Evolutionary conservation across 805 yeast species (phyloP), one percentile per base, ranked within the genome.

Genomic region (Priceomyces medius): DNA sequence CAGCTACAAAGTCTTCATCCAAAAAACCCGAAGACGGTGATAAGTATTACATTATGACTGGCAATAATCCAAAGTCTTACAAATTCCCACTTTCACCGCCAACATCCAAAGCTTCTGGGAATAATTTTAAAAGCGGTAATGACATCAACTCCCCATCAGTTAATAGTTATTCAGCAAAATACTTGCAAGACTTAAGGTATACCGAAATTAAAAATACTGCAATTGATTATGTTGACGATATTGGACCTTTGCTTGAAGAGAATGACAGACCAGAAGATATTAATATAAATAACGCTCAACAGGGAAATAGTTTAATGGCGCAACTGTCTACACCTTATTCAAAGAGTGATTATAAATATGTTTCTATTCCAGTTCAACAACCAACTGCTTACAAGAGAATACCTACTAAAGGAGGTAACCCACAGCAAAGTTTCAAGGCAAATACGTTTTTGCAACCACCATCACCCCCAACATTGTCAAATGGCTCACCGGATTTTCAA

Each of bases 71-170:
- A 3, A 68, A 61, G n/a, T 58, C 71, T 3, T 81, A 77, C 59
- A 80, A 75, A 55, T 81, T 81, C 49, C 87, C 86, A 1, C 66
- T 73, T 3, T 61, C 69, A 1, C 69, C 75, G 12, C 46, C 61
- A 4, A 56, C 65, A 0, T 38, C 47, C 20, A 46, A 17, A 31
- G 20, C n/a, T 7, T 13, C 5, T 24, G 10, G 20, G 7, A 40
- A 40, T 23, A 20, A 21, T 7, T 32, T 12, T 31, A 21, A 29
- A 7, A 7, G 8, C 8, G 18, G 9, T 9, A 21, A 16, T 32
- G 37, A 16, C 2, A 13, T 29, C 7, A 39, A 39, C 10, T 34
- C 21, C 16, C 27, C 14, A n/a, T 31, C 48, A 0, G 48, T 49
- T 1, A 63, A 61, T 40, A 55, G 49, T 26, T 74, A 61, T 45